Evolutionary conservation across 345 rosid genomes (phyloP).

Genomic region (Eucalyptus decipiens): DNA sequence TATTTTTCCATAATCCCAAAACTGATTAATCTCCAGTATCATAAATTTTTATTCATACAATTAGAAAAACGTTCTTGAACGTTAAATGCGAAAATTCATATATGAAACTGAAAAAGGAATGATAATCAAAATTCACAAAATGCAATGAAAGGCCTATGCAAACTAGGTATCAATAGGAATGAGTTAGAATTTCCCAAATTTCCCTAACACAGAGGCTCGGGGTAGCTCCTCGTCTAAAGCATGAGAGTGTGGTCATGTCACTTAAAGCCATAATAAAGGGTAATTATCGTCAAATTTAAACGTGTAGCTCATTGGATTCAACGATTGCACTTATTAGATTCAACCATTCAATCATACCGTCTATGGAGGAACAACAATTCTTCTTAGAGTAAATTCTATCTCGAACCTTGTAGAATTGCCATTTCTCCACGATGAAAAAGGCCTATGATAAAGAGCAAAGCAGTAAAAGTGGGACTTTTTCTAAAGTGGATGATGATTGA

Average conservation of each 20-base stretch:
- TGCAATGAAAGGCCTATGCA: neutral
- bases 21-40: neutral
- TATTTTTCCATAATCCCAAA: neutral
- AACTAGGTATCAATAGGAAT: neutral
- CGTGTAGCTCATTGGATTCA: neutral
- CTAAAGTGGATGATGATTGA: neutral
- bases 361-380: neutral
- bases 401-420: neutral
- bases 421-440: neutral
- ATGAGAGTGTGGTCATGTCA: neutral
- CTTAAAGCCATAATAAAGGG: neutral
- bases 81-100: neutral
- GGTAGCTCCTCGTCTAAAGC: neutral
- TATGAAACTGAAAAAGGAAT: neutral
- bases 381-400: neutral
- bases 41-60: neutral
- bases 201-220: neutral
- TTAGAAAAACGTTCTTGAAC: neutral
- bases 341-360: neutral
- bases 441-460: neutral
- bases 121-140: neutral
- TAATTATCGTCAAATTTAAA: neutral
- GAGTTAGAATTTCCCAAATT: neutral
- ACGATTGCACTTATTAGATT: neutral
- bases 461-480: neutral